Evolutionary conservation across 176 grass and related monocot species (phyloP).

Genomic region (Oryza rufipogon): DNA sequence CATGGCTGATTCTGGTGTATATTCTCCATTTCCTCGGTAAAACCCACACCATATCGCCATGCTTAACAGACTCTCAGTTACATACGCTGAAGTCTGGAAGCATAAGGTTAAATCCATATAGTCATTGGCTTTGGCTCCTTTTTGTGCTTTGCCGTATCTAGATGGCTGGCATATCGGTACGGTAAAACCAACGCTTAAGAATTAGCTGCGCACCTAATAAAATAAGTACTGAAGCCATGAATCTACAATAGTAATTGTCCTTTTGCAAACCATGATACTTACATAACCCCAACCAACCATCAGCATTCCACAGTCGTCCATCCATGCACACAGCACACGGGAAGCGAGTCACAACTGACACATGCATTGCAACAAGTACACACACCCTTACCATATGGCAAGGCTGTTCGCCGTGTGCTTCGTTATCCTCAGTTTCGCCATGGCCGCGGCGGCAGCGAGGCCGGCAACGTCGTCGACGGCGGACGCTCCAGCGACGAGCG

Average conservation of each 20-base stretch:
- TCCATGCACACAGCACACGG: not conserved
- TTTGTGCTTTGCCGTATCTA: not conserved
- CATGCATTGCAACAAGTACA: not conserved
- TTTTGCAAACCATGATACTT: not conserved
- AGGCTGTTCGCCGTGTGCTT: slow-evolving; percentile 27
- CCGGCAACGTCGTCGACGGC: not conserved
- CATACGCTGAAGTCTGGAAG: too few species aligned
- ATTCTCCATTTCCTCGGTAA: slow-evolving; percentile 23
- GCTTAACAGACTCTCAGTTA: too few species aligned
- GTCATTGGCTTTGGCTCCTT: not conserved
- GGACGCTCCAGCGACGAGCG: not conserved
- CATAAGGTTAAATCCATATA: not conserved
- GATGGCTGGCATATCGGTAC: not conserved
- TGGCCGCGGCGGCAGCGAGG: slow-evolving; percentile 18
- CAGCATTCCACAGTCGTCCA: not conserved
- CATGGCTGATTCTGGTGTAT: not conserved
- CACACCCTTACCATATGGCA: slow-evolving; percentile 34
- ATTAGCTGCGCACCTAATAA: not conserved
- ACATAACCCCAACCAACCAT: not conserved
- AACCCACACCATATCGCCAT: too few species aligned
- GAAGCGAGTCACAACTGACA: not conserved
- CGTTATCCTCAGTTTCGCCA: slow-evolving; percentile 25
- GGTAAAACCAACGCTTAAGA: slow-evolving; percentile 24
- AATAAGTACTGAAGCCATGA: not conserved
- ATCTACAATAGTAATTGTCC: too few species aligned